Base-by-base conservation (phyloP, 257 asterid species). In the Gardenia jasminoides region DNA sequence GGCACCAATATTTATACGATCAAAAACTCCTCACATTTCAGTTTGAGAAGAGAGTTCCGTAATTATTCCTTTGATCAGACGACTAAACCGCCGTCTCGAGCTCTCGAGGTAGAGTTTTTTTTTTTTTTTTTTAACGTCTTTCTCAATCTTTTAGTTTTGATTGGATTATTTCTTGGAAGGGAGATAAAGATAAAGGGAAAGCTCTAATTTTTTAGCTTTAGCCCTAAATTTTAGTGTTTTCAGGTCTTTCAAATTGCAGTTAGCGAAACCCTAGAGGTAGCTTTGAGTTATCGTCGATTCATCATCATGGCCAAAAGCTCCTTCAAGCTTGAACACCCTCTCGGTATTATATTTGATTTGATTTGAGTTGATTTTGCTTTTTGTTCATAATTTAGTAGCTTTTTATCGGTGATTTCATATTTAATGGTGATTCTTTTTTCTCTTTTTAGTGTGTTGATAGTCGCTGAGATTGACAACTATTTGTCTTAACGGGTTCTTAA, bases 311-410 rank as follows among this genome's bases (percentile, higher is more conserved):
- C 88, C 28, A 85, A 85, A 74, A 82, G 84, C 77, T 80, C 88
- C 80, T 85, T 85, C 84, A 85, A 85, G 83, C 80, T 85, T 33
- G 86, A 85, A 77, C 86, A 85, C 44, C 88, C 88, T 26, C 88
- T 80, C 58, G 88, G 88, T 85, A 75, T 16, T 31, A n/a, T n/a
- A n/a, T n/a, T 79, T 36, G 41, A 30, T 26, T 62, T 61, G 3
- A 36, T 36, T 36, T 58, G 65, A 61, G 43, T 47, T 22, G 26
- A 10, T 74, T 68, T 4, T 36, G 19, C 19, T 2, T 54, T 4
- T 56, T 58, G 7, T 41, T 19, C 68, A 13, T 8, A 69, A 68
- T 13, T 13, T 9, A 6, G 31, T 52, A 5, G 17, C 1, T 74
- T 20, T 26, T 52, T 12, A 44, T 30, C 11, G 9, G 1, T 66